phyloP scores from a whole-genome alignment of 495 filamentous ascomycete species.

The Barbatosphaeria neglecta region DNA sequence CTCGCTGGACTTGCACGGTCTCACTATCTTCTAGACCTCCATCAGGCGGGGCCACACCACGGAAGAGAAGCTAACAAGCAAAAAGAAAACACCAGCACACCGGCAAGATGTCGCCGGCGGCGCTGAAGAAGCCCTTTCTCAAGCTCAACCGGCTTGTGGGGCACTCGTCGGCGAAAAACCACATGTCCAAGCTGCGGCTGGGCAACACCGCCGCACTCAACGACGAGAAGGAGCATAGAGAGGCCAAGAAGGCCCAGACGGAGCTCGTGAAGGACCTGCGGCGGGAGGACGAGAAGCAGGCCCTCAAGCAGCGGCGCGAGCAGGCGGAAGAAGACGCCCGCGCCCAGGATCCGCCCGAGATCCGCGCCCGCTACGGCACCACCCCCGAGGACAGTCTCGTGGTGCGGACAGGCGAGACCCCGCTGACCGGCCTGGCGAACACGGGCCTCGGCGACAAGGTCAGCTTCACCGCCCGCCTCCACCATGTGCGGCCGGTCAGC shows the following conservation, averaged over 20 bases:
- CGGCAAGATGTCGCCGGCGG: conserved; percentile 20
- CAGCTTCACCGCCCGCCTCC: conserved; percentile 70
- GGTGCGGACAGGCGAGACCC: conserved; percentile 7
- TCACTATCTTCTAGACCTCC: too few species aligned
- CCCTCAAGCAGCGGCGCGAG: conserved; percentile 33
- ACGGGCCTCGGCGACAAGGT: conserved; percentile 49
- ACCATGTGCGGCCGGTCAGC: conserved; percentile 75
- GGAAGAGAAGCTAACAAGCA: not conserved
- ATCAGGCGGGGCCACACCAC: too few species aligned
- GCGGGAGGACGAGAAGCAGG: conserved; percentile 40
- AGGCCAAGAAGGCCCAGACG: conserved; percentile 32
- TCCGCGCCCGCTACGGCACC: conserved; percentile 50
- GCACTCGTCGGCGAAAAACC: conserved; percentile 31
- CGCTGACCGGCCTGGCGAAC: conserved; percentile 12
- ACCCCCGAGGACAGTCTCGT: conserved; percentile 20
- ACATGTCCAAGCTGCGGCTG: conserved; percentile 30
- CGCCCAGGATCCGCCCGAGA: conserved; percentile 38
- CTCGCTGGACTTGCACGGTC: too few species aligned
- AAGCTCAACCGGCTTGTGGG: conserved; percentile 32
- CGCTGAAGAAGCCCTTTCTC: conserved; percentile 29
- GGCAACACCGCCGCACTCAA: conserved; percentile 36
- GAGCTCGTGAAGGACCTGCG: conserved; percentile 37
- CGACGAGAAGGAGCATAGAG: conserved; percentile 37
- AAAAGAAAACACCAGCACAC: not conserved
- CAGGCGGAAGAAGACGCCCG: conserved; percentile 32